A percentile compares a stretch with the other conserved stretches of the same genome.
phyloP scores from a whole-genome alignment of 2,329 filamentous ascomycete genomes.

The Ceratocystis cubensis region DNA sequence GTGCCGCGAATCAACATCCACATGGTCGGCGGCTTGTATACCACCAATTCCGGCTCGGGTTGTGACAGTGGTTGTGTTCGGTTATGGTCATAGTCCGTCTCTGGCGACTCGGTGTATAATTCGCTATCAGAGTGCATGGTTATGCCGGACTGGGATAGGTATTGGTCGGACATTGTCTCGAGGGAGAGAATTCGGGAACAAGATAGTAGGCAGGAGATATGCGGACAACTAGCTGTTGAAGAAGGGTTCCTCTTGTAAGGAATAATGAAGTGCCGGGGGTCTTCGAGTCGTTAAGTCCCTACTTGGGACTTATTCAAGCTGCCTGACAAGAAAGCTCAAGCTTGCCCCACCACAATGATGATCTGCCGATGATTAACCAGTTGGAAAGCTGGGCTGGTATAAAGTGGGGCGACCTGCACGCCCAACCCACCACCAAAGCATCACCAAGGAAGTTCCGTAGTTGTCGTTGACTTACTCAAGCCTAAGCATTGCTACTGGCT shows the following conservation, averaged over 20 bases:
- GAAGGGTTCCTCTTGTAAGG: background rate
- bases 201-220: background rate
- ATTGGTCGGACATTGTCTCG: constrained; percentile 15
- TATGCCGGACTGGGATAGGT: constrained; percentile 55
- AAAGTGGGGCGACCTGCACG: too few species aligned
- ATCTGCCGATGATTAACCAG: background rate
- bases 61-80: constrained; percentile 38
- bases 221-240: background rate
- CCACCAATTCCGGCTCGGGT: constrained; percentile 51
- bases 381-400: too few species aligned
- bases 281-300: background rate
- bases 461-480: too few species aligned
- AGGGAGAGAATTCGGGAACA: too few species aligned
- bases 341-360: background rate
- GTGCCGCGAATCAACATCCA: constrained; percentile 78
- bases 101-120: constrained; percentile 58
- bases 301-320: background rate
- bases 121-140: constrained; percentile 76
- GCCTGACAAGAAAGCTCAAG: background rate
- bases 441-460: too few species aligned
- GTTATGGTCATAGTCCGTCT: constrained; percentile 43
- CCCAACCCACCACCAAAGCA: too few species aligned
- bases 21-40: constrained; percentile 79
- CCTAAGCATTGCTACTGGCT: too few species aligned
- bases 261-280: constrained; percentile 1